Percentiles rank a stretch among this genome's conserved stretches.
These are phyloP conservation scores for Salicornia ramosissima DNA, from an alignment of 148 eudicot genomes.

Conservation along the genomic window DNA sequence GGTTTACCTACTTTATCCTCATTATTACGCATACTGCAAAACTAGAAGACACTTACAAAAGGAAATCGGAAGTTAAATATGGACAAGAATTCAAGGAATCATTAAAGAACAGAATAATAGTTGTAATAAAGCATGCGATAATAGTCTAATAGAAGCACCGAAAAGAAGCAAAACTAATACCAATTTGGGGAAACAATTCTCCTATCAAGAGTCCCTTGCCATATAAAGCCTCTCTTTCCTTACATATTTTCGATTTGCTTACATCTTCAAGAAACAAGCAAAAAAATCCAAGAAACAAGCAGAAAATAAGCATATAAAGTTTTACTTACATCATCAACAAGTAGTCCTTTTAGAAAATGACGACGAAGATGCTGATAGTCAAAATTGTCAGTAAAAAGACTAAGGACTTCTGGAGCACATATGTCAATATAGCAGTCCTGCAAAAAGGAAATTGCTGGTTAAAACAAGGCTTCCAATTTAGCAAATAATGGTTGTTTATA, in stretches of 20 bases:
- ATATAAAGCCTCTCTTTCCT: not conserved
- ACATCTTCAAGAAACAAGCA: not conserved
- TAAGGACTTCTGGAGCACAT: conserved; percentile 85
- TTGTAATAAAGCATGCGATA: not conserved
- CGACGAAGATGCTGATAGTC: conserved; percentile 98
- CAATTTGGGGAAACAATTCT: not conserved
- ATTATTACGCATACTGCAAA: not conserved
- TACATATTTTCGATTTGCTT: not conserved
- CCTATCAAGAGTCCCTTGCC: not conserved
- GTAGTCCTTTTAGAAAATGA: conserved; percentile 86
- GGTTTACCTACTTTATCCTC: not conserved
- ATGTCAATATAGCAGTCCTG: conserved; percentile 97
- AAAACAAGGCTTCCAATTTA: not conserved
- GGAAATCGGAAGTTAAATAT: not conserved
- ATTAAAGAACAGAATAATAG: not conserved
- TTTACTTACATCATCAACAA: conserved; percentile 77
- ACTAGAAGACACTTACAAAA: not conserved
- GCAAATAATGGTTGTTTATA: not conserved
- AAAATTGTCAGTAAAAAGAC: conserved; percentile 88
- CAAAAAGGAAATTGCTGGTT: conserved; percentile 9
- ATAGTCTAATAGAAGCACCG: not conserved
- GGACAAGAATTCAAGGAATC: not conserved
- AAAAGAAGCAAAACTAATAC: not conserved
- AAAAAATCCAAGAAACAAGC: not conserved
- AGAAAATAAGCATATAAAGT: not conserved